A percentile compares a stretch with the other conserved stretches of the same genome.
phyloP scores from a whole-genome alignment of 306 rosid genomes.

The Luffa aegyptiaca region DNA sequence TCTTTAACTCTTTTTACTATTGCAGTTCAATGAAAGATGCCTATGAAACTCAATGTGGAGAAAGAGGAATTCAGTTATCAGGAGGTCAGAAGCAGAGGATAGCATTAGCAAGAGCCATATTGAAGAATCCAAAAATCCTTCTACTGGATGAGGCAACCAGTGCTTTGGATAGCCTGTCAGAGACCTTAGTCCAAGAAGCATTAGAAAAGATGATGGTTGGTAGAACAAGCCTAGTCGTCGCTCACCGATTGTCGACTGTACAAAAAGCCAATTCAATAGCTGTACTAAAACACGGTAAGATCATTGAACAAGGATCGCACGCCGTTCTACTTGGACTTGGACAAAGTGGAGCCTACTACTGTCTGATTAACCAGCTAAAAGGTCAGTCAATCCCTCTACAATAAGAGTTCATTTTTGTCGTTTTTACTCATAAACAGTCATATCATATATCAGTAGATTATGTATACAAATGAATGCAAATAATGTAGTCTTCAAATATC shows the following conservation, averaged over 20 bases:
- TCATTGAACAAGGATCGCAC: conserved; percentile 59
- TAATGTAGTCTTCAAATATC: background rate
- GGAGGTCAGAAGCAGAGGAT: conserved; percentile 86
- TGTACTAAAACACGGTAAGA: conserved; percentile 50
- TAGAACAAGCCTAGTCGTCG: conserved; percentile 64
- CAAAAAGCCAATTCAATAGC: conserved; percentile 50
- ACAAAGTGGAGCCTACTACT: conserved; percentile 43
- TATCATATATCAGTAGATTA: background rate
- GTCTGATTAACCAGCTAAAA: conserved; percentile 45
- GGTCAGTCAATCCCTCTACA: background rate
- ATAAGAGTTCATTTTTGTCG: background rate
- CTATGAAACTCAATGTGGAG: conserved; percentile 64
- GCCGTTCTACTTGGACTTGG: conserved; percentile 25
- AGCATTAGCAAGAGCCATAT: conserved; percentile 70
- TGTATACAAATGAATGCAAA: background rate
- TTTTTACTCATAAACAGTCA: background rate
- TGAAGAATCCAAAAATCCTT: conserved; percentile 57
- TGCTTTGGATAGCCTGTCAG: conserved; percentile 68
- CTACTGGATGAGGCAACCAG: conserved; percentile 78
- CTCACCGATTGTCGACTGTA: conserved; percentile 66
- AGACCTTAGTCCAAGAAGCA: conserved; percentile 63
- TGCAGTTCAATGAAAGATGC: conserved; percentile 66
- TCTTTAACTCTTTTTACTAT: background rate
- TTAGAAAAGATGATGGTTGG: conserved; percentile 69
- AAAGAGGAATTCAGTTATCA: conserved; percentile 69